Evolutionary conservation across 257 asterid genomes (phyloP).

Genomic region (Thymus mandschuricus): DNA sequence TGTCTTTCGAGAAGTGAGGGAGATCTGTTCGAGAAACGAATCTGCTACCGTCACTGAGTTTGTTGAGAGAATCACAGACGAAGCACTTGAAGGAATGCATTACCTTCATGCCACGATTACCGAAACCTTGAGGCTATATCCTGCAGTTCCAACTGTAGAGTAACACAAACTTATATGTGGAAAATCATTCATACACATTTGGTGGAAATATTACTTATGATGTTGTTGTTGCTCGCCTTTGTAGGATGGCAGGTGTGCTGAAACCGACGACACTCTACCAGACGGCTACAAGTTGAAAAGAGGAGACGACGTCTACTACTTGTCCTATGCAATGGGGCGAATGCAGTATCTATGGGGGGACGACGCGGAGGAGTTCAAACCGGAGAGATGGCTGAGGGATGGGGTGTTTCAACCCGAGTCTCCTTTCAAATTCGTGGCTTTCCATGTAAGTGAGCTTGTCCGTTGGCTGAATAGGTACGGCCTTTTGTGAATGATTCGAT

Average conservation of each 20-base stretch:
- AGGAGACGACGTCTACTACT: slow-evolving; percentile 66
- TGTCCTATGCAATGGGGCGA: slow-evolving; percentile 78
- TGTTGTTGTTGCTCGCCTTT: neutral
- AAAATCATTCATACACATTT: neutral
- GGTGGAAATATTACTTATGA: neutral
- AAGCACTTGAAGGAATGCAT: slow-evolving; percentile 67
- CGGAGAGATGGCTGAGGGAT: slow-evolving; percentile 74
- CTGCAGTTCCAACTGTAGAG: slow-evolving; percentile 74
- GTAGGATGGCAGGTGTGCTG: slow-evolving; percentile 77
- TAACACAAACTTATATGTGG: neutral
- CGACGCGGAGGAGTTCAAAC: slow-evolving; percentile 63
- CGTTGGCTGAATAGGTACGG: neutral
- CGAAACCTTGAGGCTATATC: slow-evolving; percentile 76
- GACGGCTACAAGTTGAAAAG: slow-evolving; percentile 64
- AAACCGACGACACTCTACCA: slow-evolving; percentile 68
- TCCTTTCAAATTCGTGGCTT: slow-evolving; percentile 75
- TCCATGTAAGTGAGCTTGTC: slow-evolving; percentile 47
- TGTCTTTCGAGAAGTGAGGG: slow-evolving; percentile 26
- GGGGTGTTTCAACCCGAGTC: slow-evolving; percentile 67
- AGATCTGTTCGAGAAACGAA: slow-evolving; percentile 9
- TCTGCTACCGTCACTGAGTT: slow-evolving; percentile 36
- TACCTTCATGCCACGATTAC: slow-evolving; percentile 73
- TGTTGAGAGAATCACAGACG: slow-evolving; percentile 51
- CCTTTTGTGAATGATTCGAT: neutral
- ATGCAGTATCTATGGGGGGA: slow-evolving; percentile 74